Base-by-base conservation (phyloP, 257 asterid genomes). In the Lycium ferocissimum region DNA sequence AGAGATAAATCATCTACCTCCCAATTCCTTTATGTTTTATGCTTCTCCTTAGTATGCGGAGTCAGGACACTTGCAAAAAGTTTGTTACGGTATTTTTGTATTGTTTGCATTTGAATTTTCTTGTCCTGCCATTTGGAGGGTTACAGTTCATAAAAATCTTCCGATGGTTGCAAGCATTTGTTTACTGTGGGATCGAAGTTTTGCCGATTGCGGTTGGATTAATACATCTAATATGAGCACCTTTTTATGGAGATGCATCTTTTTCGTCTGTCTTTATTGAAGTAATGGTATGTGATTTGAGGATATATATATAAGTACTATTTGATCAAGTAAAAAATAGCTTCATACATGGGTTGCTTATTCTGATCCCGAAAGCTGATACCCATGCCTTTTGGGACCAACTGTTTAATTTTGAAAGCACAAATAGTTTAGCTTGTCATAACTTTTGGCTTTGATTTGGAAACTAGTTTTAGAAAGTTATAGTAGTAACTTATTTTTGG, bases 1-100 rank as follows among this genome's bases (percentile, higher is more conserved):
- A 95, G 94, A 91, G 98, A 89, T 95, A 57, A 89, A 78, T 33
- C 2, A 53, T 53, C 9, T 14, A 76, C 65, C 5, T 75, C 45
- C 45, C n/a, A 12, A 14, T 49, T 22, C 14, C 81, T 22, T 0
- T 15, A 78, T 78, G 65, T 53, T 53, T 53, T 78, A 33, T 78
- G 65, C 65, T 76, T 26, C 66, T 78, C 49, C 33, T 53, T 78
- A 33, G 82, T 33, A 53, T 78, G 63, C 7, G 17, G 0, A 53
- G 40, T 78, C 49, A n/a, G 49, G 22, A 8, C 65, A 1, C 14
- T 8, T 33, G 4, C 66, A 53, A 15, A 15, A 78, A 78, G 66
- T 78, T 51, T 75, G 43, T 75, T 78, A 78, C 65, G 57, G 17
- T 78, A 53, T 78, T 78, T 69, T 53, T 78, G 82, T 78, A 7